Base-by-base conservation (phyloP, 2,329 filamentous ascomycete species). In the Phaeosphaeriaceae sp. region DNA sequence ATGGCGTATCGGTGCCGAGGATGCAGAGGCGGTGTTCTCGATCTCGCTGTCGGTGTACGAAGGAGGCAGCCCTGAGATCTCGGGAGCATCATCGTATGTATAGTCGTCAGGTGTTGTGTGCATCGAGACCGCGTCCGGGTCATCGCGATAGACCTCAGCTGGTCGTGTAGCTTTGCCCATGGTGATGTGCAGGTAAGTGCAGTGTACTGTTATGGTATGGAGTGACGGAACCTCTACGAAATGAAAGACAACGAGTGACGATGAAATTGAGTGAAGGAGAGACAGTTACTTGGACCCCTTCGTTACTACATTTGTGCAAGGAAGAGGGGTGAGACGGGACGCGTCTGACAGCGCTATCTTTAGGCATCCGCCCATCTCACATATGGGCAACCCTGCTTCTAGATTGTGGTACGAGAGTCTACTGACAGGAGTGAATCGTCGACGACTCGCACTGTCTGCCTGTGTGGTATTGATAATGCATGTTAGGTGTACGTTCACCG, bases 41-140 rank as follows among this genome's bases (percentile, higher is more conserved):
- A 59, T 63, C 48, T 75, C 72, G 57, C 70, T 72, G 46, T 78
- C 76, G 21, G 64, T 57, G 54, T 79, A 79, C 3, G 77, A 73
- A 1, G 76, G 77, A 2, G 76, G 77, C 0, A 73, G 59, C 10
- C 61, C 69, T 11, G 56, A 63, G 22, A 70, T 66, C 22, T 76
- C 72, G n/a, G 73, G 72, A 1, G 72, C 73, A 57, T 78, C 76
- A 47, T 74, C 69, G 57, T 78, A 77, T 11, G 61, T 57, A 59
- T 78, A 78, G 54, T 75, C 75, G 46, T 74, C 73, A 19, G 72
- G 76, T 9, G 74, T 77, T 13, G 76, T 78, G 54, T 77, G 76
- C 5, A 79, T 69, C 2, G 76, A 78, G 1, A 78, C 67, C 9
- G 77, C 71, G 45, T 79, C 76, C 0, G 72, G 72, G 51, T 78